phyloP scores from a whole-genome alignment of 139 green algal species.

The Diplosphaera chodatii region DNA sequence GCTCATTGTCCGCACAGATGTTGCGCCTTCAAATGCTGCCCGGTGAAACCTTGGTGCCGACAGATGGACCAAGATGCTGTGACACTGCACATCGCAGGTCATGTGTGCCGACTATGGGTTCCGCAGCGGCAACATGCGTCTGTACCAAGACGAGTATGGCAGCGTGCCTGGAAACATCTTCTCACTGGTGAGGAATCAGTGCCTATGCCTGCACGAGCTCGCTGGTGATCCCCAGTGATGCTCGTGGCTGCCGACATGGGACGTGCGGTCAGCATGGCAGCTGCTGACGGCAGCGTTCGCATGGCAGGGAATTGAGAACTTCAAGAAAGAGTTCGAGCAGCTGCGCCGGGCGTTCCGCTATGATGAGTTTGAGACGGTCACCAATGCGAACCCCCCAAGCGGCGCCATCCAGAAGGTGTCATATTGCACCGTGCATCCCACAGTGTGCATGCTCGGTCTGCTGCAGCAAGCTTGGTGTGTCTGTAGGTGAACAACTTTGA shows the following conservation, averaged over 20 bases:
- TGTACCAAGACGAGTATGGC: conserved; percentile 79
- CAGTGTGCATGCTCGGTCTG: too few species aligned
- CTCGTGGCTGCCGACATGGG: neutral
- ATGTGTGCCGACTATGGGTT: conserved; percentile 86
- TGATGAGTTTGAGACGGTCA: conserved; percentile 53
- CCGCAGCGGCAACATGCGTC: conserved; percentile 59
- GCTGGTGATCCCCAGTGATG: neutral
- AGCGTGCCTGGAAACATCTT: conserved; percentile 60
- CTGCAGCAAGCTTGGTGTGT: too few species aligned
- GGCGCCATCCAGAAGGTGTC: neutral
- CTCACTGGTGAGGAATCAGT: conserved; percentile 44
- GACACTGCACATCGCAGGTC: too few species aligned
- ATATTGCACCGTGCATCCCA: too few species aligned
- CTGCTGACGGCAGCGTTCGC: neutral
- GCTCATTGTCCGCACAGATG: too few species aligned
- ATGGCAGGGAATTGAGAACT: conserved; percentile 60
- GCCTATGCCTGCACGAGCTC: neutral
- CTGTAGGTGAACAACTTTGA: too few species aligned
- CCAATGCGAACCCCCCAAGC: conserved; percentile 1
- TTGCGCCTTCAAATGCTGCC: too few species aligned
- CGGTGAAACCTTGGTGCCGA: too few species aligned
- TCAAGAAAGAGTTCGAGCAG: conserved; percentile 54
- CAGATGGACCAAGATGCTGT: too few species aligned
- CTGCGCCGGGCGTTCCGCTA: conserved; percentile 60
- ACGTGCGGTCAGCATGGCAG: neutral